Evolutionary conservation across 768 basidiomycete species (phyloP).

Genomic region (Russula ochroleuca): DNA sequence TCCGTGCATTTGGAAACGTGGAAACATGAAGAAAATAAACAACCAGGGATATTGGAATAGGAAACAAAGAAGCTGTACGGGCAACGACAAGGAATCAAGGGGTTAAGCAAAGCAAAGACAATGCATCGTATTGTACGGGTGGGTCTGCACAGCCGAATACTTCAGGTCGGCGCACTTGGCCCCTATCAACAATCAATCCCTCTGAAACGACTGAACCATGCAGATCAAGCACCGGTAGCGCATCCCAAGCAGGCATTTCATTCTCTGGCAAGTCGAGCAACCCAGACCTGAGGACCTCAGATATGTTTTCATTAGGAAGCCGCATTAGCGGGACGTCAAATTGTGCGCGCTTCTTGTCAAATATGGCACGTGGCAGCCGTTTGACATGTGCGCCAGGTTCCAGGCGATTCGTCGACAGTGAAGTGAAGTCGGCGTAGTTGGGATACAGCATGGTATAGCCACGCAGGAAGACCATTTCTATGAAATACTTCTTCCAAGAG

Average conservation of each 20-base stretch:
- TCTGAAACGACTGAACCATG: conserved; percentile 37
- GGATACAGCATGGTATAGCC: conserved; percentile 90
- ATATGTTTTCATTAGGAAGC: conserved; percentile 35
- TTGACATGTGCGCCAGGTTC: conserved; percentile 81
- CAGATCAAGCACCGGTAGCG: conserved; percentile 65
- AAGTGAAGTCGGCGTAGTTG: conserved; percentile 65
- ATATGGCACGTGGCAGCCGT: conserved; percentile 43
- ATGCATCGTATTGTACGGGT: conserved; percentile 20
- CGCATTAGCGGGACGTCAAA: conserved; percentile 72
- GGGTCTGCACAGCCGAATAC: conserved; percentile 29
- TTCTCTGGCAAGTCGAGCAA: conserved; percentile 59
- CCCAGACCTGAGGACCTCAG: conserved; percentile 30
- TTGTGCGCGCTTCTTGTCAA: conserved; percentile 52
- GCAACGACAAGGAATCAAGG: not conserved
- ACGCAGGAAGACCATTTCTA: conserved; percentile 75
- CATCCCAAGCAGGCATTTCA: conserved; percentile 48
- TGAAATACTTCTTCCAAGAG: conserved; percentile 89
- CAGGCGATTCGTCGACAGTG: conserved; percentile 86
- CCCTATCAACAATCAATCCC: conserved; percentile 35
- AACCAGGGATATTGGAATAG: not conserved
- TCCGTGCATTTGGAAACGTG: not conserved
- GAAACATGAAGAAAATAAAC: not conserved
- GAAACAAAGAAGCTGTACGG: not conserved
- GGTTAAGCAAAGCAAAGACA: conserved; percentile 30
- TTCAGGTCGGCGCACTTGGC: conserved; percentile 32